These are phyloP conservation scores for Ustanciosporium gigantosporum DNA, from an alignment of 1,284 basidiomycete genomes.

Conservation along the genomic window DNA sequence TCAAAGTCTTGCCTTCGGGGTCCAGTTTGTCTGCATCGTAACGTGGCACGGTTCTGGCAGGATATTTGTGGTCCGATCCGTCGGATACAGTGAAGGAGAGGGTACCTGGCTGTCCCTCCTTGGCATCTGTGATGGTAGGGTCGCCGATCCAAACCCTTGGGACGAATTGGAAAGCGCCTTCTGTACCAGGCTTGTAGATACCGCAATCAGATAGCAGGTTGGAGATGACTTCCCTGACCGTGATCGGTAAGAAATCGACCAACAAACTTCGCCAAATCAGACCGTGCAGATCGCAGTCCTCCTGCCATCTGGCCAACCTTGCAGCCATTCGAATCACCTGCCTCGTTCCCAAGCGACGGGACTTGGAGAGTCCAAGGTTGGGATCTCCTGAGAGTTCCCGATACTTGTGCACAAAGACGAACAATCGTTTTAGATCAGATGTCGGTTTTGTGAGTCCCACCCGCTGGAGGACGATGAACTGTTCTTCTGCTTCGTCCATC, in stretches of 20 bases:
- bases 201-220: constrained; percentile 49
- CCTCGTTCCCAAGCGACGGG: constrained; percentile 60
- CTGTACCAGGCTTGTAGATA: constrained; percentile 49
- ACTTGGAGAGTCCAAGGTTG: constrained; percentile 55
- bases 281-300: constrained; percentile 50
- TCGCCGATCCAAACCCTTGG: constrained; percentile 34
- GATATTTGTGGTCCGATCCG: constrained; percentile 15
- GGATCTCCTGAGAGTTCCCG: constrained; percentile 49
- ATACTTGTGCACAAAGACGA: constrained; percentile 58
- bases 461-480: constrained; percentile 38
- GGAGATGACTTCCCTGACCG: constrained; percentile 52
- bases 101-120: constrained; percentile 6
- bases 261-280: constrained; percentile 58
- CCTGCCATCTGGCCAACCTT: constrained; percentile 53
- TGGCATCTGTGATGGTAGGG: background rate
- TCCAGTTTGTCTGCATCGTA: constrained; percentile 54
- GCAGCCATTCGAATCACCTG: constrained; percentile 59
- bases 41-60: constrained; percentile 40
- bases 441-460: constrained; percentile 12
- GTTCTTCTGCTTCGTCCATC: constrained; percentile 60
- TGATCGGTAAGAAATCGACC: constrained; percentile 60
- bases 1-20: constrained; percentile 54
- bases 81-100: constrained; percentile 40
- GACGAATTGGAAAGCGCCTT: constrained; percentile 49
- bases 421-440: constrained; percentile 37